phyloP scores from a whole-genome alignment of 495 filamentous ascomycete genomes.

The Lichenothelia convexa region DNA sequence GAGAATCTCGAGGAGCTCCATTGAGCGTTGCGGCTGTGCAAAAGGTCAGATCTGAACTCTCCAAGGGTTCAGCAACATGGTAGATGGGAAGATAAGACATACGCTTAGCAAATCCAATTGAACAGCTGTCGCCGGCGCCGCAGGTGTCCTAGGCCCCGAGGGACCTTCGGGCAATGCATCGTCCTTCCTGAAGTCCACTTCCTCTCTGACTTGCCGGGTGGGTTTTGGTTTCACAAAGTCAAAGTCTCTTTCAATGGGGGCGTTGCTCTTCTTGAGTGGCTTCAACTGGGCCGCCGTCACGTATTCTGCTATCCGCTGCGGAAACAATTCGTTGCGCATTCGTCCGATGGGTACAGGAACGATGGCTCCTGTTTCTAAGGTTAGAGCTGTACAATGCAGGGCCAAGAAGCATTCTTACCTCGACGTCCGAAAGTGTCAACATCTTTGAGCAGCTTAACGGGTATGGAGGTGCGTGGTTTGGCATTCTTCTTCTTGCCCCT shows the following conservation, averaged over 20 bases:
- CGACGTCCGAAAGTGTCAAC: constrained; percentile 40
- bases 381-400: neutral
- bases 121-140: constrained; percentile 5
- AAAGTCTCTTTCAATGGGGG: constrained; percentile 30
- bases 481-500: constrained; percentile 35
- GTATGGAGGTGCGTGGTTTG: constrained; percentile 29
- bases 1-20: constrained; percentile 28
- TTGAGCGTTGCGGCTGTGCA: constrained; percentile 27
- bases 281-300: constrained; percentile 25
- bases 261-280: constrained; percentile 23
- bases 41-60: constrained; percentile 1
- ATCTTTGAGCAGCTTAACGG: constrained; percentile 41
- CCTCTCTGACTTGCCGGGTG: constrained; percentile 3
- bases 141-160: too few relatives aligned
- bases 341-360: constrained; percentile 32
- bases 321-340: constrained; percentile 40
- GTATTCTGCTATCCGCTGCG: constrained; percentile 35
- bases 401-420: constrained; percentile 21
- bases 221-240: too few relatives aligned
- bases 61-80: neutral
- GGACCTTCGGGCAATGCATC: too few relatives aligned
- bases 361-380: constrained; percentile 27
- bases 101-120: constrained; percentile 5
- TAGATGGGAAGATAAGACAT: neutral
- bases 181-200: too few relatives aligned